These are phyloP conservation scores for Eudorina sp. DNA, from an alignment of 139 green algal genomes.

Conservation along the genomic window DNA sequence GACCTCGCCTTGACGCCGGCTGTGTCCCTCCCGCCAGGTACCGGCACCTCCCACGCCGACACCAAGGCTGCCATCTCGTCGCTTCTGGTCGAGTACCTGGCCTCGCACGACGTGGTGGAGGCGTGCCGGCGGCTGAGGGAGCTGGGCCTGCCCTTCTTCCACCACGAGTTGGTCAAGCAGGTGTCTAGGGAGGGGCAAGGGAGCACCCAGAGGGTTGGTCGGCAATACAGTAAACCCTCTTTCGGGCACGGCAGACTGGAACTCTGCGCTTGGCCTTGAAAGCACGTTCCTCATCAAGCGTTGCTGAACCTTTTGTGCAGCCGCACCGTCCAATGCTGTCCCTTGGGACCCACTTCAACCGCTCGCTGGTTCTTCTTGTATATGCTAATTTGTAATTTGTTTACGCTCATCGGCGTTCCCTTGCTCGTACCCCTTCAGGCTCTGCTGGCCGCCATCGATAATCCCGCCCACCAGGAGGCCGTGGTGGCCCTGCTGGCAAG, in stretches of 20 bases:
- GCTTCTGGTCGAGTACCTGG: conserved; percentile 80
- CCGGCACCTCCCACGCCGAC: conserved; percentile 45
- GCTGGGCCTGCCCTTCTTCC: conserved; percentile 83
- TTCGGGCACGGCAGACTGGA: too few relatives aligned
- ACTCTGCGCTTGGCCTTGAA: too few relatives aligned
- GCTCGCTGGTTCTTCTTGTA: too few relatives aligned
- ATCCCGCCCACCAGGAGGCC: conserved; percentile 14
- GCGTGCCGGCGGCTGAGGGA: conserved; percentile 51
- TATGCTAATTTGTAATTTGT: too few relatives aligned
- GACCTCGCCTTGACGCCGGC: background rate
- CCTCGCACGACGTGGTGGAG: conserved; percentile 68
- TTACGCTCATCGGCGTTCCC: too few relatives aligned
- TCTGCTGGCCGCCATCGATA: conserved; percentile 60
- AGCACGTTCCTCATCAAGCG: too few relatives aligned
- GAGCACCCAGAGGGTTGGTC: conserved; percentile 24
- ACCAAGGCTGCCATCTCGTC: conserved; percentile 65
- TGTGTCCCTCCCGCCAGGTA: conserved; percentile 15
- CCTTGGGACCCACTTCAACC: too few relatives aligned
- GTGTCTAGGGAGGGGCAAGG: conserved; percentile 50
- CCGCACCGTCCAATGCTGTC: too few relatives aligned
- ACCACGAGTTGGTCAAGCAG: conserved; percentile 88
- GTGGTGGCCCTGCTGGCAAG: conserved; percentile 75
- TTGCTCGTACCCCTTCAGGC: background rate
- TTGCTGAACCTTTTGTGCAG: too few relatives aligned
- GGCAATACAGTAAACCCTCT: too few relatives aligned